Evolutionary conservation across 306 rosid genomes (phyloP), one percentile per base, ranked within the genome.

Genomic region (Adenanthera pavonina): DNA sequence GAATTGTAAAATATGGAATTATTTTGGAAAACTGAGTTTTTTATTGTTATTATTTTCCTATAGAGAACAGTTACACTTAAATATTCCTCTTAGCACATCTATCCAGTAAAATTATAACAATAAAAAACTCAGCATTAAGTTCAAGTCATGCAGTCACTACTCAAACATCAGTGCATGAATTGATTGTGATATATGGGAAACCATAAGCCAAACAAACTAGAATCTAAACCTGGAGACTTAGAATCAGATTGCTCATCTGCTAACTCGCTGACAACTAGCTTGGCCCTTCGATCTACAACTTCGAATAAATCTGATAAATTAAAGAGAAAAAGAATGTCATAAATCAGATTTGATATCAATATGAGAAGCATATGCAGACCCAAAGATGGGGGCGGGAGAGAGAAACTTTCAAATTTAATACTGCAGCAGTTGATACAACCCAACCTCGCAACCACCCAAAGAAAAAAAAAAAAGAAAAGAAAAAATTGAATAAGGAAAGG

Each of bases 251-350:
- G 96, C 78, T 92, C 99, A 8, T 93, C 99, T 8, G 90, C 57
- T 66, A 88, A 79, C 54, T 95, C 99, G 61, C 72, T 87, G 67
- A 88, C 99, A 81, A 89, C 99, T 57, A 86, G 86, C 90, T 95
- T 95, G 20, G 99, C 99, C 76, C 92, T 90, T 84, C 98, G 95
- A 87, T 95, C 99, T 12, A 95, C 98, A 67, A 90, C 97, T 86
- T 95, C 98, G 72, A 95, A 89, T 73, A 95, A 86, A 86, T 85
- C 99, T 95, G 84, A 62, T 79, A 36, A 59, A 82, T 49, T 56
- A 81, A 61, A 79, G 38, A 59, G 46, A 48, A 73, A 67, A 75
- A 12, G 12, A 7, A 48, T 6, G 66, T 35, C 35, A 52, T 48
- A 78, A 2, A 66, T 35, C 33, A 57, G 46, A 82, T 35, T 44